Base-by-base conservation (phyloP, 805 yeast genomes). In the Pichia exigua region DNA sequence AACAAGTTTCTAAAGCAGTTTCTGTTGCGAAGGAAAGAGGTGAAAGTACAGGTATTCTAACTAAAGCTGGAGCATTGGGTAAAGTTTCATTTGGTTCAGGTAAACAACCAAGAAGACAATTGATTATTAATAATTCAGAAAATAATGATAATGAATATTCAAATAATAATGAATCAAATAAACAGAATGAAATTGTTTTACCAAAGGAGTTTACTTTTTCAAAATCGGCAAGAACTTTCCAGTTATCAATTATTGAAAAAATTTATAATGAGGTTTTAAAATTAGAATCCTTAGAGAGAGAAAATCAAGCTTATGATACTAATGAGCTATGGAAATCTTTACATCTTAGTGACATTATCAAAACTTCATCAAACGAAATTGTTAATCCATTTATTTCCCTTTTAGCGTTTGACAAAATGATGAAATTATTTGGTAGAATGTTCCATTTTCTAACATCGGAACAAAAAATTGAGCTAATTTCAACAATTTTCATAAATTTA, bases 1-100 rank as follows among this genome's bases (percentile, higher is more conserved):
- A 90, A 66, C 98, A 92, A 72, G 96, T 92, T 49, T 95, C 90
- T 64, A 88, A 87, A 62, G 98, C 98, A 17, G 97, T 92, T 18
- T 87, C 92, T 50, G 92, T 88, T 41, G 99, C 97, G 24, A 87
- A 88, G 65, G 96, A 89, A 62, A 74, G 76, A 57, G 78, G 79
- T 46, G 85, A 88, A 49, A 83, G 83, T 69, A 71, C 77, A 40
- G 81, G 80, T 59, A 80, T 81, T 30, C 74, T 77, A 44, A 73
- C 73, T 46, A 78, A 78, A 61, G 96, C 85, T 62, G 97, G 96
- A 61, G 94, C 96, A 2, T 74, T 92, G 53, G 97, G 98, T 59
- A 87, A 85, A 69, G 85, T 90, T 52, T 79, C 91, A 13, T 75
- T 82, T 59, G 84, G 88, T 42, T 78, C 83, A 27, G 87, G 89